phyloP scores from a whole-genome alignment of 1,284 basidiomycete species.

The Moniliophthora roreri region DNA sequence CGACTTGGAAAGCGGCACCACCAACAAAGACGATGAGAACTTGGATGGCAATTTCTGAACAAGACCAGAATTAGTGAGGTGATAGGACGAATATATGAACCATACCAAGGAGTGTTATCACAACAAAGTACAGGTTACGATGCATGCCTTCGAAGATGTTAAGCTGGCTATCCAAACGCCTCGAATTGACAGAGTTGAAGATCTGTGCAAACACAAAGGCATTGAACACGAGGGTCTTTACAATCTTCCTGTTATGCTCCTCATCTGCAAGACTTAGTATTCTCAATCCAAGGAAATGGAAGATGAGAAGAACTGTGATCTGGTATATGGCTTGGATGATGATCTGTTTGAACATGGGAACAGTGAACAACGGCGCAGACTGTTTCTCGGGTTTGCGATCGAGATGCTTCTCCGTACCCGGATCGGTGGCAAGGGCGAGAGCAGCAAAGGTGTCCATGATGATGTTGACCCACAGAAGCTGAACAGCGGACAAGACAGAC shows the following conservation, averaged over 20 bases:
- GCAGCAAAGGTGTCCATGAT: slow-evolving; percentile 99
- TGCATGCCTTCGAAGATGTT: slow-evolving; percentile 90
- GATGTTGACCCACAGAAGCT: slow-evolving; percentile 96
- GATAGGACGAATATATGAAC: neutral
- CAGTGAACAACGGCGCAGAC: slow-evolving; percentile 85
- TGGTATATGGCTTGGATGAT: slow-evolving; percentile 90
- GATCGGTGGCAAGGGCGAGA: slow-evolving; percentile 95
- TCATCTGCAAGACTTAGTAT: slow-evolving; percentile 67
- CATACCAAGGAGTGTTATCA: slow-evolving; percentile 82
- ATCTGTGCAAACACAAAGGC: slow-evolving; percentile 96
- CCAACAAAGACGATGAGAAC: slow-evolving; percentile 91
- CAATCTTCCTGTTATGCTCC: slow-evolving; percentile 46
- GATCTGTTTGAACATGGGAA: slow-evolving; percentile 96
- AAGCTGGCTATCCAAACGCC: slow-evolving; percentile 81
- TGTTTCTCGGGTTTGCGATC: slow-evolving; percentile 91
- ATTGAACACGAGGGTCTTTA: slow-evolving; percentile 94
- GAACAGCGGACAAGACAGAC: slow-evolving; percentile 93
- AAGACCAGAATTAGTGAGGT: slow-evolving; percentile 2
- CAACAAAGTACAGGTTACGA: slow-evolving; percentile 85
- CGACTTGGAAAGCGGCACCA: slow-evolving; percentile 91
- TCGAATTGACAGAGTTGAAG: slow-evolving; percentile 91
- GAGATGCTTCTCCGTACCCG: slow-evolving; percentile 79
- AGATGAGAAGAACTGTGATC: slow-evolving; percentile 79
- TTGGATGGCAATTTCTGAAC: slow-evolving; percentile 82
- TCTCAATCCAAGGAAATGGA: slow-evolving; percentile 81